Conservation (phyloP, 495 filamentous ascomycete genomes). For the Penicillium egyptiacum region DNA sequence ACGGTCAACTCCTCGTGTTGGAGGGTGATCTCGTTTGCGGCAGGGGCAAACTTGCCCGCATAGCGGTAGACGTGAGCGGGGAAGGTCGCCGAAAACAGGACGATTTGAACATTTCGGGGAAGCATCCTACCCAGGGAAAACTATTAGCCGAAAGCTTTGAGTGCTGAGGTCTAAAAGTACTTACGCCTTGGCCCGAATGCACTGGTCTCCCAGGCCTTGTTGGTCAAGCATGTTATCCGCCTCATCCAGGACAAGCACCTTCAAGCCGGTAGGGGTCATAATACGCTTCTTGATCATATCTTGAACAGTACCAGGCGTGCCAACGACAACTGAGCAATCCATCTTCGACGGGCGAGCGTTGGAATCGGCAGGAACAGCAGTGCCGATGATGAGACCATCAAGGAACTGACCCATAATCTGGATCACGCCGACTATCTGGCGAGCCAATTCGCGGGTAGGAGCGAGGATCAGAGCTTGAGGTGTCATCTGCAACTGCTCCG, state of each 20-base stretch:
- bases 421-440: slow-evolving; percentile 87
- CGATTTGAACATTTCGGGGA: slow-evolving; percentile 70
- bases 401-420: slow-evolving; percentile 80
- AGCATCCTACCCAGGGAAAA: slow-evolving; percentile 55
- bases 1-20: slow-evolving; percentile 90
- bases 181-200: slow-evolving; percentile 80
- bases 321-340: slow-evolving; percentile 76
- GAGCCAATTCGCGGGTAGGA: slow-evolving; percentile 90
- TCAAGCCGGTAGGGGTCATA: slow-evolving; percentile 63
- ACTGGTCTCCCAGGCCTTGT: slow-evolving; percentile 93
- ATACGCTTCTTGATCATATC: slow-evolving; percentile 75
- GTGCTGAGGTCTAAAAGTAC: slow-evolving; percentile 27
- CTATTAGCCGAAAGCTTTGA: slow-evolving; percentile 4
- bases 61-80: slow-evolving; percentile 79
- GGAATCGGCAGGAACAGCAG: slow-evolving; percentile 76
- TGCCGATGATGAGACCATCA: slow-evolving; percentile 64
- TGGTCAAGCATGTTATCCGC: slow-evolving; percentile 96
- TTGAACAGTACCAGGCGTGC: slow-evolving; percentile 90
- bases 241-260: slow-evolving; percentile 85
- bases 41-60: slow-evolving; percentile 75
- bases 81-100: slow-evolving; percentile 97
- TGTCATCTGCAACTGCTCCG: slow-evolving; percentile 46
- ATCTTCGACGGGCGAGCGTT: slow-evolving; percentile 59
- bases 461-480: slow-evolving; percentile 91
- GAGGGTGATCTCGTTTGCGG: slow-evolving; percentile 84